Conservation (phyloP, 768 basidiomycete species). For the Sporobolomyces pararoseus region DNA sequence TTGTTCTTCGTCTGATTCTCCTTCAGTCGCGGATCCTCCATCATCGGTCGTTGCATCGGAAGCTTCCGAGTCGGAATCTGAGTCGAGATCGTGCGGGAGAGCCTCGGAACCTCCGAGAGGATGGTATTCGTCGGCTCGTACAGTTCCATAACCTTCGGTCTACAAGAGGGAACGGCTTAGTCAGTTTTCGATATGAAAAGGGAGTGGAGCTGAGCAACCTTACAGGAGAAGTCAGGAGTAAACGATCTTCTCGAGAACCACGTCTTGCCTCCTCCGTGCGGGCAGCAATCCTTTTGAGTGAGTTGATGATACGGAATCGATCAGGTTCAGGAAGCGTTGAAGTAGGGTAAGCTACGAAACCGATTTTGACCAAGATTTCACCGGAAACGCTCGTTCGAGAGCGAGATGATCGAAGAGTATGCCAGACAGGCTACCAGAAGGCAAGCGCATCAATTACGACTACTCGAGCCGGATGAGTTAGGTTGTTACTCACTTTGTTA, state of each 20-base stretch:
- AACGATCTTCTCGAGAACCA: slow-evolving; percentile 56
- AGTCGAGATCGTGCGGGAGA: slow-evolving; percentile 52
- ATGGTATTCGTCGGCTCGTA: slow-evolving; percentile 58
- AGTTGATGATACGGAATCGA: slow-evolving; percentile 43
- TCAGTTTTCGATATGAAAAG: background rate
- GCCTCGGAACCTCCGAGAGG: slow-evolving; percentile 28
- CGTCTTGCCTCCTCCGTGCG: slow-evolving; percentile 60
- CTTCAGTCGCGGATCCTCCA: slow-evolving; percentile 42
- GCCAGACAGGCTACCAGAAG: slow-evolving; percentile 54
- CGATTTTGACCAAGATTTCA: slow-evolving; percentile 61
- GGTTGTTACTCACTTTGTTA: slow-evolving; percentile 63
- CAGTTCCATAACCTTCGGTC: slow-evolving; percentile 82
- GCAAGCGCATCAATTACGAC: too few relatives aligned
- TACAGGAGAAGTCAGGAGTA: slow-evolving; percentile 71
- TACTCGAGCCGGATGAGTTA: background rate
- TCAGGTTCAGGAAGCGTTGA: slow-evolving; percentile 54
- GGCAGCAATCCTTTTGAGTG: slow-evolving; percentile 12
- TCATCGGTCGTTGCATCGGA: slow-evolving; percentile 19
- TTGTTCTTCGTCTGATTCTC: slow-evolving; percentile 40
- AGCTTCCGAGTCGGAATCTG: slow-evolving; percentile 46
- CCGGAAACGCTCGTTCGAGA: slow-evolving; percentile 58
- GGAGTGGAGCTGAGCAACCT: background rate
- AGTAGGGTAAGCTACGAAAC: slow-evolving; percentile 53
- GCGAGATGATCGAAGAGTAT: slow-evolving; percentile 54
- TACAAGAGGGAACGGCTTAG: slow-evolving; percentile 46